Base-by-base conservation (phyloP, 2,329 filamentous ascomycete genomes). In the Paraphaeosphaeria minitans region DNA sequence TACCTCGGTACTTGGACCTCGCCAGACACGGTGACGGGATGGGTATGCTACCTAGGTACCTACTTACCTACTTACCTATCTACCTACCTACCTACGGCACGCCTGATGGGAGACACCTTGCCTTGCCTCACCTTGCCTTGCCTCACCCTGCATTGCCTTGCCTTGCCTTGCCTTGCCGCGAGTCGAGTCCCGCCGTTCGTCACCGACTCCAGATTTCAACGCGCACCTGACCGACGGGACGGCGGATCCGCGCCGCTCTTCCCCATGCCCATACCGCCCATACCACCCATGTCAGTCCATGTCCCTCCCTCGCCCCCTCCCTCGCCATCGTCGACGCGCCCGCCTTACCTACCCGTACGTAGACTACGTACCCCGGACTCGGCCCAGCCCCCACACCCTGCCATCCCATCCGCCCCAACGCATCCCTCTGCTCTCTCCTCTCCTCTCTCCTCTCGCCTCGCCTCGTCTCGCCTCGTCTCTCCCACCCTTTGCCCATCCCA, bases 181-280 rank as follows among this genome's bases (percentile, higher is more conserved):
- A n/a, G 29, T 31, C 29, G 10, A 39, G 50, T 56, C 29, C 52
- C 54, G 49, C 39, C 48, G 51, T 41, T 19, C 53, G 52, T 47
- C 31, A 55, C 53, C 46, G 41, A n/a, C 55, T 47, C 58, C 37
- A 37, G 21, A 16, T 42, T 52, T 41, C 41, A n/a, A 8, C 55
- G 43, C 52, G 31, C 31, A 16, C 53, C 31, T 51, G 31, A 51
- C 50, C 50, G 50, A 50, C 59, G 65, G 65, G 50, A 50, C 59
- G 65, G 65, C 64, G 61, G 67, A 65, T 67, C 65, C 57, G 37
- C 50, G 47, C 41, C 45, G 46, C 58, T 48, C 21, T 37, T 65
- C 59, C 59, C 62, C 56, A 39, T 52, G 52, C 55, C 37, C 48
- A 29, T 39, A 21, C 19, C 31, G 7, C 7, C 31, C 31, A 29